Evolutionary conservation across 176 grass and related monocot genomes (phyloP).

Genomic region (Dendrocalamus sinicus): DNA sequence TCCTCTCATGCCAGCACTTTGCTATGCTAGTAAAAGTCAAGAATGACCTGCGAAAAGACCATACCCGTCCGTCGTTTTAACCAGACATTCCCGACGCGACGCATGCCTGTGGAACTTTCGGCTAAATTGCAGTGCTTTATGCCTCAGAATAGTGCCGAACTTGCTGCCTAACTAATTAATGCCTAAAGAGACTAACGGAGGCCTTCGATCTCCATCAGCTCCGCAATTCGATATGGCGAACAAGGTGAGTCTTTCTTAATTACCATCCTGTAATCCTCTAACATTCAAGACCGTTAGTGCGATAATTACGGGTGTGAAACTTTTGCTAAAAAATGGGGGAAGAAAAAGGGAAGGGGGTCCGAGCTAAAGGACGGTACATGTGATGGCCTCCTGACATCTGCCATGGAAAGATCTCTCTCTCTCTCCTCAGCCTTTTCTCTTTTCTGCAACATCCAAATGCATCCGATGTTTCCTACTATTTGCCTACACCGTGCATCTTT

Average conservation of each 20-base stretch:
- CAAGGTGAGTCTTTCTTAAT: neutral
- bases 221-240: neutral
- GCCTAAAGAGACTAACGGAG: neutral
- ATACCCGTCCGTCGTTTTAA: conserved; percentile 18
- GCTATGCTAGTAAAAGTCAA: neutral
- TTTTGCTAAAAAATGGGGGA: neutral
- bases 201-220: neutral
- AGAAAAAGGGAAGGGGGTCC: neutral
- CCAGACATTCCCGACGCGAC: conserved; percentile 1
- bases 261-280: neutral
- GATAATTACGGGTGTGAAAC: neutral
- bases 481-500: conserved; percentile 7
- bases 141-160: neutral
- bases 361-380: conserved; percentile 18
- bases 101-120: neutral
- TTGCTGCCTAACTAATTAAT: neutral
- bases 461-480: conserved; percentile 48
- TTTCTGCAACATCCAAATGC: neutral
- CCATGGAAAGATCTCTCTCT: conserved; percentile 43
- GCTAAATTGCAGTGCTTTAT: neutral
- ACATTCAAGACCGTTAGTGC: neutral
- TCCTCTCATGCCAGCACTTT: neutral
- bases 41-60: neutral
- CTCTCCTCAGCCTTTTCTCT: neutral
- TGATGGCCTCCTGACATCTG: conserved; percentile 34